Evolutionary conservation across 495 filamentous ascomycete species (phyloP).

Genomic region (Cercophora samala): DNA sequence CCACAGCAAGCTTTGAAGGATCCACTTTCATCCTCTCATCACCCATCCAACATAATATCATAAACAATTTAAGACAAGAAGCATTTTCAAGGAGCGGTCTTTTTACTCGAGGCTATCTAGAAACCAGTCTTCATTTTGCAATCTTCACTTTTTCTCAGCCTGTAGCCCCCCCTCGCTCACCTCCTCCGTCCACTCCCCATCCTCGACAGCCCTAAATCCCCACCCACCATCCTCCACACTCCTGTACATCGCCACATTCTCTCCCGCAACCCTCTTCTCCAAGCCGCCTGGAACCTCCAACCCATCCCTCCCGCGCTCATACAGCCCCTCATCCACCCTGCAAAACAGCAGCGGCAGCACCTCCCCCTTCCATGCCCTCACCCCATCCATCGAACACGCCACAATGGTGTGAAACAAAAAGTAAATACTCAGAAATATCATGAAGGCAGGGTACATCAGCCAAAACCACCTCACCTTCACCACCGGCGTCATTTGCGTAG

Average conservation of each 20-base stretch:
- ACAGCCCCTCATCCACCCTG: conserved; percentile 34
- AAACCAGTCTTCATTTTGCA: not conserved
- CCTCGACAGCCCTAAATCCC: conserved; percentile 22
- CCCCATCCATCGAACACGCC: conserved; percentile 31
- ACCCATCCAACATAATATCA: not conserved
- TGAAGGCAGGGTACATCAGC: conserved; percentile 37
- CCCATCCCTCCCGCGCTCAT: conserved; percentile 30
- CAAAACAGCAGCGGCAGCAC: conserved; percentile 41
- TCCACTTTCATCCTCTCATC: not conserved
- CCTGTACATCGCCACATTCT: conserved; percentile 34
- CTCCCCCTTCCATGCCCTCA: conserved; percentile 40
- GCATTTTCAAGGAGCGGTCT: not conserved
- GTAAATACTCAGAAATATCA: conserved; percentile 35
- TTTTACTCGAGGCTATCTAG: not conserved
- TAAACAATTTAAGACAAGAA: not conserved
- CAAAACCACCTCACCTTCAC: conserved; percentile 39
- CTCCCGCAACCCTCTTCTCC: conserved; percentile 29
- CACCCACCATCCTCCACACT: not conserved
- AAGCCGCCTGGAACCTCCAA: conserved; percentile 40
- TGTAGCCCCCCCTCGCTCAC: not conserved
- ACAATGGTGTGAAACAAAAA: conserved; percentile 36
- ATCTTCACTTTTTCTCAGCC: not conserved
- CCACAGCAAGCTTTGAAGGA: not conserved
- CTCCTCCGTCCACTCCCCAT: not conserved
- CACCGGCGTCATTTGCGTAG: conserved; percentile 31